Evolutionary conservation across 306 rosid genomes (phyloP).

Genomic region (apple (Malus domestica)): DNA sequence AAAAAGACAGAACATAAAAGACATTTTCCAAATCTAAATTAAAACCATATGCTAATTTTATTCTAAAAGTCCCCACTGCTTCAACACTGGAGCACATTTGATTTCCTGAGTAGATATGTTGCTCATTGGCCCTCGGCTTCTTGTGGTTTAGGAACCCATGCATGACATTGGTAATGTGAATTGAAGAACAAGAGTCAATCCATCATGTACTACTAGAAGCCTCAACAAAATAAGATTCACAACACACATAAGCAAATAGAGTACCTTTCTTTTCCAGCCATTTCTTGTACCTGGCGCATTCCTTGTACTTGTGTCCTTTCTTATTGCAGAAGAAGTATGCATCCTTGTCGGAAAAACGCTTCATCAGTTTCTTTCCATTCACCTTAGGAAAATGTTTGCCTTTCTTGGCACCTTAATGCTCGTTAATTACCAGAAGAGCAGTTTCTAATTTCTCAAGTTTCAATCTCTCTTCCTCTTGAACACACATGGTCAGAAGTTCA

Average conservation of each 20-base stretch:
- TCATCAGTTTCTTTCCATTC: background rate
- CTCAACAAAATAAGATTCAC: constrained; percentile 9
- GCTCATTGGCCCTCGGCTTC: background rate
- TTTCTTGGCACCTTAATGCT: background rate
- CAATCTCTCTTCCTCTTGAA: constrained; percentile 4
- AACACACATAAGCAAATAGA: background rate
- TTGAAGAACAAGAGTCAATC: constrained; percentile 12
- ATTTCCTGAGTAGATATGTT: background rate
- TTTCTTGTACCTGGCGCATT: background rate
- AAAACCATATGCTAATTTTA: background rate
- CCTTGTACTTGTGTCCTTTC: constrained; percentile 8
- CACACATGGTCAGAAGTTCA: background rate
- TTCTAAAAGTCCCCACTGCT: background rate
- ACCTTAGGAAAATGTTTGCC: background rate
- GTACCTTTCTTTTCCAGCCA: constrained; percentile 1
- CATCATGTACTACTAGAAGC: background rate
- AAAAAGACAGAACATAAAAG: constrained; percentile 7
- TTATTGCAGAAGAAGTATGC: background rate
- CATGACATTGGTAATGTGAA: background rate
- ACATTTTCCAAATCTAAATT: background rate
- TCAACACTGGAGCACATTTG: constrained; percentile 1
- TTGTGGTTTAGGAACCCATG: background rate
- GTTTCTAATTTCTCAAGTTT: background rate
- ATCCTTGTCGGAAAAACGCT: background rate
- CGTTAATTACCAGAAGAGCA: background rate